Conservation (phyloP, 2,329 filamentous ascomycete genomes). For the Ramichloridium luteum region DNA sequence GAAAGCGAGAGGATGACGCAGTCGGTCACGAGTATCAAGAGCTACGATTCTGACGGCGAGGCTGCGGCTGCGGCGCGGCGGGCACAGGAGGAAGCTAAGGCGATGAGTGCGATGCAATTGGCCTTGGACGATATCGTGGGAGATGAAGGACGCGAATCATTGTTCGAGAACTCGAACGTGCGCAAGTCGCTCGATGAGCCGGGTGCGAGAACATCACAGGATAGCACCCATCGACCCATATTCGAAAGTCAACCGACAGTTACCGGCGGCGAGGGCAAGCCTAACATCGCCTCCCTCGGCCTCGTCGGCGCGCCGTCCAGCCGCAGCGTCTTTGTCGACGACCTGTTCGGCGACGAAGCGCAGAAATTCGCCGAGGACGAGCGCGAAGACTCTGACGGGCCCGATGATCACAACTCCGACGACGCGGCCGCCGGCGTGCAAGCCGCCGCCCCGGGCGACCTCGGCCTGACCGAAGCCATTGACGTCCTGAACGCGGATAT, state of each 20-base stretch:
- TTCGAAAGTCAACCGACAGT: slow-evolving; percentile 4
- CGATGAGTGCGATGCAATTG: slow-evolving; percentile 86
- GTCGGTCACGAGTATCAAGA: slow-evolving; percentile 70
- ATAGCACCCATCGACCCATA: slow-evolving; percentile 8
- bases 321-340: slow-evolving; percentile 84
- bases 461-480: slow-evolving; percentile 88
- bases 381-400: slow-evolving; percentile 55
- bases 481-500: slow-evolving; percentile 79
- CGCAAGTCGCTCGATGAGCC: slow-evolving; percentile 41
- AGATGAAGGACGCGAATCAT: slow-evolving; percentile 51
- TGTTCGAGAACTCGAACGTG: slow-evolving; percentile 48
- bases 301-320: slow-evolving; percentile 78
- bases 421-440: slow-evolving; percentile 72
- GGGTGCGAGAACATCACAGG: slow-evolving; percentile 10
- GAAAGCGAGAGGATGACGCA: slow-evolving; percentile 59
- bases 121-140: slow-evolving; percentile 89
- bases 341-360: slow-evolving; percentile 86
- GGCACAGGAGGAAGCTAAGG: slow-evolving; percentile 55
- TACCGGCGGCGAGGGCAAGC: slow-evolving; percentile 50
- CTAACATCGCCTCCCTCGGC: slow-evolving; percentile 81
- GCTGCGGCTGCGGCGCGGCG: slow-evolving; percentile 39
- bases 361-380: slow-evolving; percentile 78
- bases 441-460: slow-evolving; percentile 84
- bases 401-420: too few relatives aligned
- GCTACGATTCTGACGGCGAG: slow-evolving; percentile 60